These are phyloP conservation scores for Chlorencoelia australis DNA, from an alignment of 2,329 filamentous ascomycete species.

Conservation along the genomic window DNA sequence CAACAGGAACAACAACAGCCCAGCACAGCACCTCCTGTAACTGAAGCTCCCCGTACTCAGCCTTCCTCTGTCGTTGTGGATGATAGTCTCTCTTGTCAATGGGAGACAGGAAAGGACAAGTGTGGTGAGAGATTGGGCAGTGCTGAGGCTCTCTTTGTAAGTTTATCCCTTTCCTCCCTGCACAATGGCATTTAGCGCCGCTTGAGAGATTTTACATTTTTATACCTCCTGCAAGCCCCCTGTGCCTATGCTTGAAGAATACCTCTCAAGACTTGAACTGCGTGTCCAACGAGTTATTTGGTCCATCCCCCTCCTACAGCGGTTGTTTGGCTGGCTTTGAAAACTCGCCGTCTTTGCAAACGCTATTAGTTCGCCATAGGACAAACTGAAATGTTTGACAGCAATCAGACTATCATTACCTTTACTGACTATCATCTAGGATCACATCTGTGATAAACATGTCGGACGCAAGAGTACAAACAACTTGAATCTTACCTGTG, in stretches of 20 bases:
- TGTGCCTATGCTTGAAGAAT: no score
- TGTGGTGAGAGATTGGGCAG: constrained; percentile 30
- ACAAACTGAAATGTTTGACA: no score
- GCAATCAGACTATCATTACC: constrained; percentile 4
- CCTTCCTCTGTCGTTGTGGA: constrained; percentile 18
- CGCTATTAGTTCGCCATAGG: no score
- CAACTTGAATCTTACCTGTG: constrained; percentile 93
- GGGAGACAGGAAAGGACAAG: constrained; percentile 32
- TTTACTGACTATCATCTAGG: no score
- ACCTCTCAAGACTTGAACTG: no score
- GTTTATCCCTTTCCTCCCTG: constrained; percentile 9
- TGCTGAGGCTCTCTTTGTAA: constrained; percentile 32
- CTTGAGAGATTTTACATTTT: no score
- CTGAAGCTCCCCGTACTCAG: constrained; percentile 9
- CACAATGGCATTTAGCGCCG: no score
- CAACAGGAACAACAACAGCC: constrained; percentile 10
- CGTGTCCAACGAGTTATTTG: no score
- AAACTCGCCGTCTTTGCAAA: no score
- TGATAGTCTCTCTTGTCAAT: constrained; percentile 31
- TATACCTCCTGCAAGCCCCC: no score
- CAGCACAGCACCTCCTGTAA: constrained; percentile 11
- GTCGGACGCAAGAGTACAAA: constrained; percentile 98
- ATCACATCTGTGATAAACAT: constrained; percentile 96
- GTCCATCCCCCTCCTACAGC: no score
- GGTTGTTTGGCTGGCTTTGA: no score